Evolutionary conservation across 176 grass and related monocot genomes (phyloP).

Genomic region (Echinochloa phyllopogon): DNA sequence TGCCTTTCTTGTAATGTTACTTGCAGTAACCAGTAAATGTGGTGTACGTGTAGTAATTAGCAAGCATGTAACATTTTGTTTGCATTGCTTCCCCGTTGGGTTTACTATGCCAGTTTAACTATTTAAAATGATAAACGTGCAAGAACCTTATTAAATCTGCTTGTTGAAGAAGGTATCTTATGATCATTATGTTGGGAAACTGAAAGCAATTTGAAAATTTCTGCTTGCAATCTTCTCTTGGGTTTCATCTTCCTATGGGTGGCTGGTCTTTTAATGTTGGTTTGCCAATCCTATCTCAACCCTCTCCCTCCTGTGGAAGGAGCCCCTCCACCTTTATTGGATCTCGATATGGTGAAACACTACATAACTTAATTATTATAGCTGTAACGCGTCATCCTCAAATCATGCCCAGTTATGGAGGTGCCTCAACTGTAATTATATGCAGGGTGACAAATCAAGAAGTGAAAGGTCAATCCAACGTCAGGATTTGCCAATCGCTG

Average conservation of each 20-base stretch:
- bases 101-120: conserved; percentile 14
- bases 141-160: not conserved
- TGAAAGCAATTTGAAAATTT: conserved; percentile 9
- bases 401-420: conserved; percentile 17
- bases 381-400: not conserved
- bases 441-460: conserved; percentile 59
- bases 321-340: not conserved
- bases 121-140: conserved; percentile 32
- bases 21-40: conserved; percentile 22
- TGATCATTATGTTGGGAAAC: conserved; percentile 34
- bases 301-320: not conserved
- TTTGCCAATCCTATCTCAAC: not conserved
- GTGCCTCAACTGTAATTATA: conserved; percentile 38
- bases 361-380: conserved; percentile 14
- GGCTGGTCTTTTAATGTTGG: not conserved
- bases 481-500: conserved; percentile 62
- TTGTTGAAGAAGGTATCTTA: conserved; percentile 18
- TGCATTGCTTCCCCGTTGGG: conserved; percentile 13
- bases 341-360: not conserved
- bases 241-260: not conserved
- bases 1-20: conserved; percentile 1
- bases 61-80: conserved; percentile 12
- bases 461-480: conserved; percentile 50
- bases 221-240: not conserved
- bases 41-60: conserved; percentile 10